These are phyloP conservation scores for Aspergillus ochraceoroseus DNA, from an alignment of 2,329 filamentous ascomycete species.

Conservation along the genomic window DNA sequence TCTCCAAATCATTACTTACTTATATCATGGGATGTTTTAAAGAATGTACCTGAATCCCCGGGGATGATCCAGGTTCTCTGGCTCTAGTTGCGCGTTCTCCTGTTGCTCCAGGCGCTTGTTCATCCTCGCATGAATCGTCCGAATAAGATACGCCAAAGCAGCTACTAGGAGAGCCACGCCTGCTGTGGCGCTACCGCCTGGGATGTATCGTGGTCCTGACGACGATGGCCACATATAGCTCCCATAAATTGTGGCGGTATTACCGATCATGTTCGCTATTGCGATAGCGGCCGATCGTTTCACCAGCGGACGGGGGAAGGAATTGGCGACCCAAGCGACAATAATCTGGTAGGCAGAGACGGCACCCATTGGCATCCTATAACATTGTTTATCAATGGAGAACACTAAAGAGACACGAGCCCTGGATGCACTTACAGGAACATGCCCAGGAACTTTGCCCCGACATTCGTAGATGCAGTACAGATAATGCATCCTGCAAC, in stretches of 20 bases:
- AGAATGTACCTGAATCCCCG: constrained; percentile 24
- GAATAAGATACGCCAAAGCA: constrained; percentile 31
- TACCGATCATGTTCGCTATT: constrained; percentile 42
- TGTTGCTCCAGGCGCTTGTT: constrained; percentile 31
- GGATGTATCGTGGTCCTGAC: constrained; percentile 37
- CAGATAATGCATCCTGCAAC: constrained; percentile 54
- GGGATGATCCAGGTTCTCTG: not conserved
- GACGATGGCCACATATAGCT: constrained; percentile 37
- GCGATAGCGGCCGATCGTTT: constrained; percentile 45
- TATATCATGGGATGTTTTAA: no score
- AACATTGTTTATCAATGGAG: no score
- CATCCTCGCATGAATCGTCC: constrained; percentile 32
- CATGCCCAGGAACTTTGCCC: constrained; percentile 58
- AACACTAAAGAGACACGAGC: not conserved
- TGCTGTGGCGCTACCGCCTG: constrained; percentile 36
- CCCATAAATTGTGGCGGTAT: constrained; percentile 40
- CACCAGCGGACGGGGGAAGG: constrained; percentile 41
- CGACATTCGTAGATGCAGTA: constrained; percentile 48
- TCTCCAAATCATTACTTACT: no score
- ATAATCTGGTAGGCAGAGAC: constrained; percentile 45
- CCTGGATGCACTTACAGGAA: constrained; percentile 42
- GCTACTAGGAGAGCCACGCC: constrained; percentile 36
- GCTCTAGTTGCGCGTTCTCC: not conserved
- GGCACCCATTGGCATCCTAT: constrained; percentile 51
- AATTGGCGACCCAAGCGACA: constrained; percentile 43